Percentiles rank a stretch among this genome's conserved stretches.
These are phyloP conservation scores for Phtheirospermum japonicum DNA, from an alignment of 257 asterid genomes.

Conservation along the genomic window DNA sequence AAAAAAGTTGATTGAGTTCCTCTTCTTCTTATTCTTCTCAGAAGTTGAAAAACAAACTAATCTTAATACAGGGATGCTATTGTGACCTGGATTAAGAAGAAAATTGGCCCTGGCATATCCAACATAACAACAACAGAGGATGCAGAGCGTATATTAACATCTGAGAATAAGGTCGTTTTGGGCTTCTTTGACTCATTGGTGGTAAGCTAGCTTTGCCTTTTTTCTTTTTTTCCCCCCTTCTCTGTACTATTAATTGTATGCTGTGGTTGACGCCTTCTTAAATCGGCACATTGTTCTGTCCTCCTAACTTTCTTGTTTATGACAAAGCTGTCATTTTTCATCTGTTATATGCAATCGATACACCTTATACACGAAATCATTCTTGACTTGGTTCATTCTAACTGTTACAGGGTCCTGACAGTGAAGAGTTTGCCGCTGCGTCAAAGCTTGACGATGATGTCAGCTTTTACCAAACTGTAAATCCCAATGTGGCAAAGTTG, in stretches of 20 bases:
- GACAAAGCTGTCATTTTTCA: slow-evolving; percentile 7
- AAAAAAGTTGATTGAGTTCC: slow-evolving; percentile 8
- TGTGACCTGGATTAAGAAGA: slow-evolving; percentile 89
- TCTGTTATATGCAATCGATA: not conserved
- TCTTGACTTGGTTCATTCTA: slow-evolving; percentile 3
- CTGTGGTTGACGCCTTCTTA: too few relatives aligned
- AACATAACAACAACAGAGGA: slow-evolving; percentile 81
- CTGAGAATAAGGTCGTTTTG: slow-evolving; percentile 62
- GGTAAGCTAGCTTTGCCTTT: slow-evolving; percentile 44
- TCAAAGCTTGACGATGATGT: slow-evolving; percentile 82
- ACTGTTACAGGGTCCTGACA: slow-evolving; percentile 62
- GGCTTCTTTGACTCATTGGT: slow-evolving; percentile 71
- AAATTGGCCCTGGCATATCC: slow-evolving; percentile 71
- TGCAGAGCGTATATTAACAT: slow-evolving; percentile 66
- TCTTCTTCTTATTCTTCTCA: slow-evolving; percentile 23
- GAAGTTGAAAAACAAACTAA: slow-evolving; percentile 12
- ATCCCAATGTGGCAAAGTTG: slow-evolving; percentile 70
- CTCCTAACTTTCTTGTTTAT: not conserved
- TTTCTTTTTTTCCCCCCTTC: slow-evolving; percentile 3
- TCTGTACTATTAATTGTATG: not conserved
- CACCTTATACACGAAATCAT: not conserved
- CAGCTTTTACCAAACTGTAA: slow-evolving; percentile 77
- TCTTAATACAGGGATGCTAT: slow-evolving; percentile 63
- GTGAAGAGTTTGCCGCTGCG: slow-evolving; percentile 76
- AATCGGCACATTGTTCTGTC: too few relatives aligned